Evolutionary conservation across 805 yeast genomes (phyloP), one percentile per base, ranked within the genome.

Genomic region (Kazachstania bromeliacearum): DNA sequence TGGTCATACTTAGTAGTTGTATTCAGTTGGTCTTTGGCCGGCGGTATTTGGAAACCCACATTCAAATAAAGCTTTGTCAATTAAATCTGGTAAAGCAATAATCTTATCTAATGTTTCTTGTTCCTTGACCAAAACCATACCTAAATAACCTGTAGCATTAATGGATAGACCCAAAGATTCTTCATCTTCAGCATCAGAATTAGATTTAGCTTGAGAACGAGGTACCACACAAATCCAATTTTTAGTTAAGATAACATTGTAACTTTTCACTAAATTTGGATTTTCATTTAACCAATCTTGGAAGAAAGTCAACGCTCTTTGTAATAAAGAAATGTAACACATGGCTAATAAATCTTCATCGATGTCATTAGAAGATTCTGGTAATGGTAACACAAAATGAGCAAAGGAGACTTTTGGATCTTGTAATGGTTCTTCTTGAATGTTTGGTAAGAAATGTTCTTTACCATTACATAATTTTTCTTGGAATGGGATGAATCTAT

Each of bases 211-310:
- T 13, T 55, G 50, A 2, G 79, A 64, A 50, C 96, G 72, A 13
- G 98, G 97, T n/a, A 87, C 79, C 16, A 83, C 57, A 73, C 87
- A 73, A 62, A 89, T 73, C 84, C 92, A 89, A 36, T 75, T 71
- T 33, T 76, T 75, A 33, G 94, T 85, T 70, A 89, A 74, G 30
- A 85, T 62, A 24, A 88, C 75, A 54, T 89, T 89, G 59, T 84
- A 89, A 26, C 89, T 80, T 34, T 77, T 63, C 30, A 65, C 64
- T 26, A 41, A 27, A 14, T 45, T 45, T 15, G 53, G 52, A 31
- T 40, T 43, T 41, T 50, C 59, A 34, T 46, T 46, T 21, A 47
- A 35, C 62, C 63, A 59, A 40, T 79, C 79, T 53, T 76, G 75
- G 52, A 76, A 68, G 12, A 76, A 71, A 3, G 88, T 79, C 48